Evolutionary conservation across 306 rosid species (phyloP), one percentile per base, ranked within the genome.

Genomic region (Trifolium dubium): DNA sequence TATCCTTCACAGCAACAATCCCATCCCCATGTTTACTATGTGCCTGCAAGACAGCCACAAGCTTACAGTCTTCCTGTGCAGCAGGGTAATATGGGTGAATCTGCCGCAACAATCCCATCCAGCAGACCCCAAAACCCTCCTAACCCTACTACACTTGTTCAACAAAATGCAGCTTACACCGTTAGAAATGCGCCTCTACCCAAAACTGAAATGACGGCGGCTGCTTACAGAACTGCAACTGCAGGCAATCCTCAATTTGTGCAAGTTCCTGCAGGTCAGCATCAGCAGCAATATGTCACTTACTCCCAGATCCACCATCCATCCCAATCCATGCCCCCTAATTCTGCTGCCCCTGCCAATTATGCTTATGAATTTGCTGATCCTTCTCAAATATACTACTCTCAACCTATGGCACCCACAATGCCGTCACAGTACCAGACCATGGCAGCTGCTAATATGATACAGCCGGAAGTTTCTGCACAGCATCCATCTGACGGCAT

Each of bases 361-460:
- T 92, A 89, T 82, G 80, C 85, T 10, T 92, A 84, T 62, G 96
- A 94, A 64, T 92, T 74, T 76, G 71, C 86, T 2, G 94, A 92
- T 55, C 88, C 97, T 67, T 82, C 86, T 61, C 95, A 90, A 81
- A 76, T 94, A 37, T 92, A 87, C 90, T 94, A 87, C 77, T 85
- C 97, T 28, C 96, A 87, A 56, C 90, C 96, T 73, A 54, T 89
- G 79, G 83, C 92, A 1, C 96, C 92, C 29, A 18, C 89, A 50
- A 87, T 91, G 91, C 72, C 90, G 77, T 88, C 97, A 68, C 96
- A 92, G 77, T 88, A 94, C 77, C 99, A 94, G 80, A 88, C 97
- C 73, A 91, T 94, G 98, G 79, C 92, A 3, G 85, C 85, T 28
- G 77, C 86, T 47, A 91, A 83, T 61, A 73, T 77, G 76, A 81